A percentile compares a stretch with the other conserved stretches of the same genome.
Conservation (phyloP, 768 basidiomycete species). For the Boletus insuetus region DNA sequence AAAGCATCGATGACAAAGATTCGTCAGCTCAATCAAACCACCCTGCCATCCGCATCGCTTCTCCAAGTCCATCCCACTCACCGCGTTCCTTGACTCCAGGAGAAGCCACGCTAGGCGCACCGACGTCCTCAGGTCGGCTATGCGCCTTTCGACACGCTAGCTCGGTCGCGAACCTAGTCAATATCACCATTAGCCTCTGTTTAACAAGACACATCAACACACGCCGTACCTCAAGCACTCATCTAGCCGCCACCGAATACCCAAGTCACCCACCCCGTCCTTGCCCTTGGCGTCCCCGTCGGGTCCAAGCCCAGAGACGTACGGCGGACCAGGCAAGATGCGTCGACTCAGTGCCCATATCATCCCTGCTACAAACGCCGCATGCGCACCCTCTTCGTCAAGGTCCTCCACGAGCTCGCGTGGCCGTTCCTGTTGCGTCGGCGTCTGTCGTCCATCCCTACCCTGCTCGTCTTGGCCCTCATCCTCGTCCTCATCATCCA, state of each 20-base stretch:
- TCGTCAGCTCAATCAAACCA: slow-evolving; percentile 57
- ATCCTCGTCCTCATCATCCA: slow-evolving; percentile 29
- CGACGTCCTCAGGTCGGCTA: neutral
- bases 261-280: slow-evolving; percentile 32
- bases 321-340: slow-evolving; percentile 73
- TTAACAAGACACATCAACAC: slow-evolving; percentile 5
- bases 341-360: slow-evolving; percentile 75
- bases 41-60: slow-evolving; percentile 71
- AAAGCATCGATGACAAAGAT: neutral
- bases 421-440: slow-evolving; percentile 5
- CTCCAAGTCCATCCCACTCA: slow-evolving; percentile 65
- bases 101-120: slow-evolving; percentile 5
- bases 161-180: slow-evolving; percentile 75
- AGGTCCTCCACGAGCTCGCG: slow-evolving; percentile 36
- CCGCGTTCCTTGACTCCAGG: slow-evolving; percentile 36
- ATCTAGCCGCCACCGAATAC: slow-evolving; percentile 71
- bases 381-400: slow-evolving; percentile 77
- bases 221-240: slow-evolving; percentile 66
- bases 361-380: slow-evolving; percentile 87
- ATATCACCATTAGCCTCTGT: neutral
- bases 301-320: slow-evolving; percentile 44
- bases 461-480: slow-evolving; percentile 13
- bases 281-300: slow-evolving; percentile 31
- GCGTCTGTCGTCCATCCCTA: slow-evolving; percentile 23
- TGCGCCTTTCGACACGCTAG: slow-evolving; percentile 70